phyloP scores from a whole-genome alignment of 176 grass and related monocot species.

The Oryza brachyantha region DNA sequence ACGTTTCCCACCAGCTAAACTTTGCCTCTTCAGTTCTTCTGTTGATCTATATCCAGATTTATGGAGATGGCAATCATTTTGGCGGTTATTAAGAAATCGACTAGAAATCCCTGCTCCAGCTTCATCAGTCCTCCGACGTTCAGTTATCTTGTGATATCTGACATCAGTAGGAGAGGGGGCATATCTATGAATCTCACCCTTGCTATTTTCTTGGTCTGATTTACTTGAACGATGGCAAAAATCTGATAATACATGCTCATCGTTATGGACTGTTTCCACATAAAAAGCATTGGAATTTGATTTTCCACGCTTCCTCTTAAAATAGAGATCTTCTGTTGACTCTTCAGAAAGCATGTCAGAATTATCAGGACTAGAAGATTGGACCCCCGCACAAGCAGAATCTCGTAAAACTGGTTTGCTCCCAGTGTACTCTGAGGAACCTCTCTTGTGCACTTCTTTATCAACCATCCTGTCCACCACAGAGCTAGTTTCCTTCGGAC shows the following conservation, averaged over 20 bases:
- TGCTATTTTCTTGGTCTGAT: conserved; percentile 28
- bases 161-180: conserved; percentile 23
- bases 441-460: conserved; percentile 18
- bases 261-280: conserved; percentile 20
- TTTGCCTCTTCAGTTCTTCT: conserved; percentile 23
- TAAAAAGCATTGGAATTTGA: conserved; percentile 26
- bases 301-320: conserved; percentile 41
- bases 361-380: conserved; percentile 35
- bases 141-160: conserved; percentile 34
- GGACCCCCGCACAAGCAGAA: conserved; percentile 32
- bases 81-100: conserved; percentile 1
- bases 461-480: conserved; percentile 25
- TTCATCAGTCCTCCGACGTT: conserved; percentile 22
- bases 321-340: conserved; percentile 45
- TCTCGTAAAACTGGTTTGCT: conserved; percentile 31
- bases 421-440: conserved; percentile 6
- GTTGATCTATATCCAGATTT: conserved; percentile 26
- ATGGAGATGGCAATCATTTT: neutral
- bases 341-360: conserved; percentile 50
- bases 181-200: conserved; percentile 10
- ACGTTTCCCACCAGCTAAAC: conserved; percentile 18
- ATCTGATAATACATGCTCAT: conserved; percentile 35
- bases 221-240: conserved; percentile 32
- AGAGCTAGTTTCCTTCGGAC: conserved; percentile 23
- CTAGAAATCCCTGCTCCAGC: conserved; percentile 13